A percentile compares a stretch with the other conserved stretches of the same genome.
Evolutionary conservation across 306 rosid species (phyloP).

Genomic region (Betula pendula): DNA sequence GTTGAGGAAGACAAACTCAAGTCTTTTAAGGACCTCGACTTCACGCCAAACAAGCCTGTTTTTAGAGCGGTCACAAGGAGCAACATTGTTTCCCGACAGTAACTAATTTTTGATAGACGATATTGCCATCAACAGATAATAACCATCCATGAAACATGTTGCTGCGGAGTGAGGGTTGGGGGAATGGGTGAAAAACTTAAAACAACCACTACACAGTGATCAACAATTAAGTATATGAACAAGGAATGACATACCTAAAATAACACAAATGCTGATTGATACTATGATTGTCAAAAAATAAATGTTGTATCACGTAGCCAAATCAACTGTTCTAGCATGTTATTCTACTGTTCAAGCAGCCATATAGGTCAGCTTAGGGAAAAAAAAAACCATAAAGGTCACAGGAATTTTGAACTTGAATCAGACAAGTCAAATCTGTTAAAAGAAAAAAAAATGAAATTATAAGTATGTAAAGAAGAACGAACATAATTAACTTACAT

Average conservation of each 20-base stretch:
- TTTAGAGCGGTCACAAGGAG: too few species aligned
- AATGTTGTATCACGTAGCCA: background rate
- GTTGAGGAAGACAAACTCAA: too few species aligned
- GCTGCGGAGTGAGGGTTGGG: background rate
- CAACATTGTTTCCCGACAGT: background rate
- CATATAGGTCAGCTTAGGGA: background rate
- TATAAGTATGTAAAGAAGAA: background rate
- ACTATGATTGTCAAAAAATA: background rate
- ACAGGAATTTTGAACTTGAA: background rate
- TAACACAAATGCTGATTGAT: background rate
- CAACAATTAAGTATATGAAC: background rate
- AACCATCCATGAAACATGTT: background rate
- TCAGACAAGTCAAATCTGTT: background rate
- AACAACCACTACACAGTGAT: background rate
- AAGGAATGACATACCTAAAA: background rate
- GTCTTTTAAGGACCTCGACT: too few species aligned
- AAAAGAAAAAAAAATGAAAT: slow-evolving; percentile 7
- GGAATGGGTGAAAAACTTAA: background rate
- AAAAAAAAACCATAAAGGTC: background rate
- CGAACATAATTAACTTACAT: slow-evolving; percentile 47
- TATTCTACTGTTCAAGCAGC: background rate
- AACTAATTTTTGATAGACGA: background rate
- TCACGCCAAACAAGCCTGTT: too few species aligned
- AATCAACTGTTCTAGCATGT: background rate
- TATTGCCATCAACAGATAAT: background rate